Evolutionary conservation across 2,329 filamentous ascomycete species (phyloP).

Genomic region (Aspergillus chevalieri): DNA sequence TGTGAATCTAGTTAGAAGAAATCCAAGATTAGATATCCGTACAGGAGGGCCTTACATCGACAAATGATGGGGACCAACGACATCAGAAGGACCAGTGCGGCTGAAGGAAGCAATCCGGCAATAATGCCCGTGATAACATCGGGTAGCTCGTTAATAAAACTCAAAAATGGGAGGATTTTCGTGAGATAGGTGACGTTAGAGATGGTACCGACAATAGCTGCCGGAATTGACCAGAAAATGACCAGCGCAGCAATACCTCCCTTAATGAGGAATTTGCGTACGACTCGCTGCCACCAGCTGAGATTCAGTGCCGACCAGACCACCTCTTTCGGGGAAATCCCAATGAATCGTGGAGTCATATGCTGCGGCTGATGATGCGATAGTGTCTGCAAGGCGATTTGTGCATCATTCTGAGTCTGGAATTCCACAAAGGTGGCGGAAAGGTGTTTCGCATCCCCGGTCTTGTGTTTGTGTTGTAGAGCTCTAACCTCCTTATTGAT

Average conservation of each 20-base stretch:
- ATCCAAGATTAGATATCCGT: neutral
- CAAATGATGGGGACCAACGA: slow-evolving; percentile 77
- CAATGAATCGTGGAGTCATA: slow-evolving; percentile 81
- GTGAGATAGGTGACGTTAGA: slow-evolving; percentile 72
- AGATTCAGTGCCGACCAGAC: slow-evolving; percentile 80
- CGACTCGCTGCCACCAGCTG: slow-evolving; percentile 73
- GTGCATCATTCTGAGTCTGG: slow-evolving; percentile 70
- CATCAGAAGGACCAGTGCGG: slow-evolving; percentile 77
- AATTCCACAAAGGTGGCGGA: slow-evolving; percentile 90
- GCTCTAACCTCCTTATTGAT: slow-evolving; percentile 64
- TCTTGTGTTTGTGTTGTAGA: slow-evolving; percentile 59
- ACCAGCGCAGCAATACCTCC: slow-evolving; percentile 69
- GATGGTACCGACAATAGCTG: slow-evolving; percentile 76
- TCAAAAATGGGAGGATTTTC: slow-evolving; percentile 52
- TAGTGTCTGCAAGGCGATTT: slow-evolving; percentile 76
- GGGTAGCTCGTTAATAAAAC: slow-evolving; percentile 69
- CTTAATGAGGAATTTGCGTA: slow-evolving; percentile 63
- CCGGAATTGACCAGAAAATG: slow-evolving; percentile 75
- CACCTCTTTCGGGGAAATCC: slow-evolving; percentile 75
- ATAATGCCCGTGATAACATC: slow-evolving; percentile 66
- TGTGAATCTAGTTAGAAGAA: slow-evolving; percentile 23
- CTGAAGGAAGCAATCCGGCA: slow-evolving; percentile 73
- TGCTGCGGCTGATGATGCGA: slow-evolving; percentile 80
- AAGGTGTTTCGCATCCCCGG: slow-evolving; percentile 58
- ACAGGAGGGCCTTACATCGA: slow-evolving; percentile 50